Conservation (phyloP, 2,329 filamentous ascomycete species). For the Fusarium hostae region DNA sequence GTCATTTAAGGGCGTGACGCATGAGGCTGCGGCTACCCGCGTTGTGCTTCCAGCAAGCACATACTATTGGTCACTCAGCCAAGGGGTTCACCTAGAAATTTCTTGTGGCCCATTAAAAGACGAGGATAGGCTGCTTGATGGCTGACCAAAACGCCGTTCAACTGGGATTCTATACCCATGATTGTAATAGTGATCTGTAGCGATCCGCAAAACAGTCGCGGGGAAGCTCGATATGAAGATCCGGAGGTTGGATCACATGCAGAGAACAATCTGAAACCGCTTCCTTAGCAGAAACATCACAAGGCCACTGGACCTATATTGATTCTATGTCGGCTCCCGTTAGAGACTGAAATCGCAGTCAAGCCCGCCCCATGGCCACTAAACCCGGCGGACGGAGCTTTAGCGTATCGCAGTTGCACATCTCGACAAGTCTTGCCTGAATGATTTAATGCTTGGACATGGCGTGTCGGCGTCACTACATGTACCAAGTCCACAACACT, state of each 20-base stretch:
- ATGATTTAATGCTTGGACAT: conserved; percentile 31
- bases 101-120: conserved; percentile 25
- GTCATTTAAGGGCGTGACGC: conserved; percentile 41
- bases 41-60: conserved; percentile 16
- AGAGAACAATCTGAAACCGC: conserved; percentile 31
- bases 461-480: conserved; percentile 32
- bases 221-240: conserved; percentile 27
- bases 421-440: conserved; percentile 39
- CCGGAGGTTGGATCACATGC: conserved; percentile 25
- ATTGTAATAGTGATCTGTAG: conserved; percentile 24
- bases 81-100: conserved; percentile 19
- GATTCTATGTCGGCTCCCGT: conserved; percentile 40
- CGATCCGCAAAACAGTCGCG: conserved; percentile 21
- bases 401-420: conserved; percentile 31
- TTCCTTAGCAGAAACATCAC: conserved; percentile 33
- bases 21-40: conserved; percentile 26
- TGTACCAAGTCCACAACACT: conserved; percentile 22
- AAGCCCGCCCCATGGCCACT: conserved; percentile 12
- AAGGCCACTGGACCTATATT: conserved; percentile 36
- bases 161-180: conserved; percentile 10
- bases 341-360: conserved; percentile 31
- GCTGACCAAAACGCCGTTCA: conserved; percentile 29
- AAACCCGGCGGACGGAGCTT: conserved; percentile 6
- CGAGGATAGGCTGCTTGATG: conserved; percentile 9
- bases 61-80: conserved; percentile 31